Evolutionary conservation across 345 rosid species (phyloP), one percentile per base, ranked within the genome.

Genomic region (Fremontodendron californicum): DNA sequence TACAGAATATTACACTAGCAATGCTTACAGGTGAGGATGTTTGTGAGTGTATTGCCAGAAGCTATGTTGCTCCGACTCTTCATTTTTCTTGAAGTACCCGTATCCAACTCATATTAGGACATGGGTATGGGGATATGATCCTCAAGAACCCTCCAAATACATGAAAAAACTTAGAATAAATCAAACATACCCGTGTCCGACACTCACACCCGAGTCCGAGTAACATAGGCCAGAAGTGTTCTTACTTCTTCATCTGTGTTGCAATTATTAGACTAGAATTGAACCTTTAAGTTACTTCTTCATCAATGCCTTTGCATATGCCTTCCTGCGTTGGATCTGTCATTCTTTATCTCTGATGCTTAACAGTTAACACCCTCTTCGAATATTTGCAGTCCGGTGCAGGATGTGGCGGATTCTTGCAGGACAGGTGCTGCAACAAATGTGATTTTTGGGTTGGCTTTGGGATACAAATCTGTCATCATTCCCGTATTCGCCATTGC

Each of bases 381-480:
- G 23, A 66, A 73, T 27, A 64, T 6, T 37, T 78, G 73, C 81
- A 90, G 91, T 75, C 94, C 92, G 0, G 92, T 90, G 83, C 89
- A 86, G 86, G 93, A 90, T 62, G 91, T 90, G 35, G 93, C 93
- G 5, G 93, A 90, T 82, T 84, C 93, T 76, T 90, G 87, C 80
- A 81, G 85, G 75, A 90, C 87, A 6, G 90, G 91, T 12, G 91
- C 92, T n/a, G 88, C 94, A 1, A 90, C 94, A 4, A 90, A 90
- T 69, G 90, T 90, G 76, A 90, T 90, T 61, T 89, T 90, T 4
- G 94, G 90, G 57, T 77, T 90, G 81, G 94, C 91, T 77, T 74
- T 90, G 10, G 93, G 93, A 55, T 84, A 90, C 87, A 88, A 90
- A 77, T 90, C 90, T 0, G 93, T 88, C 88, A 88, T 88, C 80